These are phyloP conservation scores for Anaeromyces robustus DNA, from an alignment of 192 early-diverging fungal genomes.

Conservation along the genomic window DNA sequence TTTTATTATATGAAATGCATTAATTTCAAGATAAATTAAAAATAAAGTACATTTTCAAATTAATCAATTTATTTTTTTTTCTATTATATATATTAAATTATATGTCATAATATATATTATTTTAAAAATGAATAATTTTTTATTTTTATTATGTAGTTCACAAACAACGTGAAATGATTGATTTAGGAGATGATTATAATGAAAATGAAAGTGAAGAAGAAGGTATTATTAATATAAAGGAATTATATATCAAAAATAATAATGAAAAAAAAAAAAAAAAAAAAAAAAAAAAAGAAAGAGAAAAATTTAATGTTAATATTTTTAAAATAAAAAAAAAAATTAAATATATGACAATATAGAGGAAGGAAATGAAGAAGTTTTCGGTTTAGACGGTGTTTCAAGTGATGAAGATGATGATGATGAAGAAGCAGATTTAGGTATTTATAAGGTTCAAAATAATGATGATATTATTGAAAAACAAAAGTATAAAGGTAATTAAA, in stretches of 20 bases:
- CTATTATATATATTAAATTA: no score
- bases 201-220: not conserved
- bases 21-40: no score
- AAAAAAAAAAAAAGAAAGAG: no score
- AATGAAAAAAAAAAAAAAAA: no score
- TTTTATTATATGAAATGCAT: no score
- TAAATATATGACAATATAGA: constrained; percentile 18
- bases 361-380: constrained; percentile 63
- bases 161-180: constrained; percentile 15
- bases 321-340: not conserved
- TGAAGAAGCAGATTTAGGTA: not conserved
- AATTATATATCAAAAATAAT: no score
- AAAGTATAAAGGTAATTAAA: constrained; percentile 2
- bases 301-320: no score
- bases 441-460: not conserved
- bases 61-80: no score
- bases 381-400: constrained; percentile 39
- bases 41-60: no score
- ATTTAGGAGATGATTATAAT: not conserved
- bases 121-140: no score
- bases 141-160: no score
- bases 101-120: no score
- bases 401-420: constrained; percentile 9
- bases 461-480: constrained; percentile 11
- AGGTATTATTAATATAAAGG: not conserved